Evolutionary conservation across 176 grass and related monocot species (phyloP).

Genomic region (Sorghum bicolor): Sorghum_bicolor_NCBIv3 NC_012875.2:60595001-60595500

Average conservation of each 20-base stretch:
- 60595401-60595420: slow-evolving; percentile 7
- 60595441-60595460: neutral
- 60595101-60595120: neutral
- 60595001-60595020: neutral
- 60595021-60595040: neutral
- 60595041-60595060: slow-evolving; percentile 1
- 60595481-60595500: neutral
- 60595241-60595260: neutral
- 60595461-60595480: neutral
- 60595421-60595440: neutral
- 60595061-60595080: neutral
- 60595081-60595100: neutral
- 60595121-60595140: neutral
- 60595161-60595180: neutral
- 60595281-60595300: neutral
- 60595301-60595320: neutral
- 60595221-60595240: neutral
- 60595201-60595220: neutral
- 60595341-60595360: neutral
- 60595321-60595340: neutral
- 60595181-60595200: neutral
- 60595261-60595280: neutral
- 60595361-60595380: neutral
- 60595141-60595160: neutral
- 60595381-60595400: neutral